phyloP scores from a whole-genome alignment of 345 rosid species.

The Brassica carinata region DNA sequence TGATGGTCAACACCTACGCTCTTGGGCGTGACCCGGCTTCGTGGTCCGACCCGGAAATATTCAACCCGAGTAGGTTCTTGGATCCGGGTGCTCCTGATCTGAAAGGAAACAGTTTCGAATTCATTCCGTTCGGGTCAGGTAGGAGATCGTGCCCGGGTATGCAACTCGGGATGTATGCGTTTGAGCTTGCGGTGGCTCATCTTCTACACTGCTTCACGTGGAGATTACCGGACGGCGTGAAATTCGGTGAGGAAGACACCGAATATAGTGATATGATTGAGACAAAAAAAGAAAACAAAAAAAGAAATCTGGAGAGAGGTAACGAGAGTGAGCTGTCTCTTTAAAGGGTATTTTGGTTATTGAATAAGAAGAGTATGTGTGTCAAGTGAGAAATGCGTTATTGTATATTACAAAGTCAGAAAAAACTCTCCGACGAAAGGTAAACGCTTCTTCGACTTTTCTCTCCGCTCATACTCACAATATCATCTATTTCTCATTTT shows the following conservation, averaged over 20 bases:
- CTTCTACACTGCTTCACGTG: slow-evolving; percentile 71
- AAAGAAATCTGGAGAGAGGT: no score
- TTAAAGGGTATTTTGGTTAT: no score
- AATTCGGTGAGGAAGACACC: slow-evolving; percentile 38
- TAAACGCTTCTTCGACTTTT: no score
- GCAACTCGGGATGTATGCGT: slow-evolving; percentile 65
- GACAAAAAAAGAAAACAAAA: no score
- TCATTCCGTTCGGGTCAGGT: slow-evolving; percentile 74
- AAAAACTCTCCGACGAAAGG: no score
- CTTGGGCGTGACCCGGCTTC: slow-evolving; percentile 54
- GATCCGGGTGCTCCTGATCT: slow-evolving; percentile 50
- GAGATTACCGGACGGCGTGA: slow-evolving; percentile 66
- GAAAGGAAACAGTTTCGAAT: slow-evolving; percentile 59
- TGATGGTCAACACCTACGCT: slow-evolving; percentile 64
- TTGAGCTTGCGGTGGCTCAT: slow-evolving; percentile 58
- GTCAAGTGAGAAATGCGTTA: no score
- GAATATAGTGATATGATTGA: no score
- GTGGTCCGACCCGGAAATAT: slow-evolving; percentile 56
- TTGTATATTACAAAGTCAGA: no score
- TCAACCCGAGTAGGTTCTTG: slow-evolving; percentile 61
- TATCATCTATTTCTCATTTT: no score
- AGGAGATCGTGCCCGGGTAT: slow-evolving; percentile 81
- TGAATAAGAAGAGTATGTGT: no score
- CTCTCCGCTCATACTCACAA: no score
- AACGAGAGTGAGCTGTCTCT: no score